These are phyloP conservation scores for Amaranthus tricolor DNA, from an alignment of 179 eudicot species.

Conservation along the genomic window DNA sequence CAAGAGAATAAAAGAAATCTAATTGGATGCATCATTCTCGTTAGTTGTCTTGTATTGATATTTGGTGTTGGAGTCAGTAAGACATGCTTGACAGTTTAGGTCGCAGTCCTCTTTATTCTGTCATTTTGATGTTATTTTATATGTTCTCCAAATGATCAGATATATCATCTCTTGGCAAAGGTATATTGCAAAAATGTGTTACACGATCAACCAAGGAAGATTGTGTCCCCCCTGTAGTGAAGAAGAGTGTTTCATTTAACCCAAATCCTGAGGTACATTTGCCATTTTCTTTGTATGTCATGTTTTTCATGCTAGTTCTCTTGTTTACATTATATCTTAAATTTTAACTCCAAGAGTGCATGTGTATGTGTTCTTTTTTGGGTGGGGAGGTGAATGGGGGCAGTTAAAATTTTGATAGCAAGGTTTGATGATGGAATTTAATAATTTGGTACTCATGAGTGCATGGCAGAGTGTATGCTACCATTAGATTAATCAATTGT, in stretches of 20 bases:
- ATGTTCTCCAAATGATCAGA: constrained; percentile 26
- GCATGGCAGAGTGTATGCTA: background rate
- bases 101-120: background rate
- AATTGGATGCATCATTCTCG: background rate
- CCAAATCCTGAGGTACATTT: constrained; percentile 42
- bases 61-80: background rate
- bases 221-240: constrained; percentile 28
- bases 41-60: background rate
- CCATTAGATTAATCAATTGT: background rate
- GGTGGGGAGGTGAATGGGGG: background rate
- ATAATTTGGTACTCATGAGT: background rate
- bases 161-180: constrained; percentile 26
- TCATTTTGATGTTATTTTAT: constrained; percentile 3
- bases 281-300: background rate
- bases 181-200: constrained; percentile 9
- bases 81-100: background rate
- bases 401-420: background rate
- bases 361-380: no score
- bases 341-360: background rate
- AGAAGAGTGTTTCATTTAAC: constrained; percentile 32
- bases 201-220: constrained; percentile 26
- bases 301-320: constrained; percentile 1
- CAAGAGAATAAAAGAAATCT: background rate
- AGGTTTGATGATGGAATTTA: background rate
- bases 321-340: background rate